Conservation (phyloP, 768 basidiomycete species). For the Lactarius trivialis region DNA sequence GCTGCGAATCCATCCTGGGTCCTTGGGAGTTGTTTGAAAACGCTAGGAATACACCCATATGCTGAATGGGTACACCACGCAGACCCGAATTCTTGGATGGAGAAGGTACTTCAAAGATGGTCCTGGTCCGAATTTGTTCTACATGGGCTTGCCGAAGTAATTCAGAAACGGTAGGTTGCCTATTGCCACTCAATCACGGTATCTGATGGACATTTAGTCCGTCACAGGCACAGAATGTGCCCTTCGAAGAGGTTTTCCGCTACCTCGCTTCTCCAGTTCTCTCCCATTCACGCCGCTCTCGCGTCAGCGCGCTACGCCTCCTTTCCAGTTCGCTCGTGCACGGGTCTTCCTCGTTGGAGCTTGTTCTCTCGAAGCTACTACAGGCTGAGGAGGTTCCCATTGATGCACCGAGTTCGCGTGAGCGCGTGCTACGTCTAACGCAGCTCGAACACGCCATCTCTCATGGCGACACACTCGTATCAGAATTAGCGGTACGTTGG, state of each 20-base stretch:
- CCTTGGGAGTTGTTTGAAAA: slow-evolving; percentile 52
- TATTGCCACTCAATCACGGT: background rate
- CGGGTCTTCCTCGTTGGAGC: slow-evolving; percentile 38
- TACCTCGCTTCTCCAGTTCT: slow-evolving; percentile 49
- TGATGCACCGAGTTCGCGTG: slow-evolving; percentile 75
- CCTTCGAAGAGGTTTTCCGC: slow-evolving; percentile 47
- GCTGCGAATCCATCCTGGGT: slow-evolving; percentile 46
- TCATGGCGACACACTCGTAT: slow-evolving; percentile 48
- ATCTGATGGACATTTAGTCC: slow-evolving; percentile 21
- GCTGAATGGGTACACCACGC: slow-evolving; percentile 43
- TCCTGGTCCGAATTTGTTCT: slow-evolving; percentile 51
- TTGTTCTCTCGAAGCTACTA: slow-evolving; percentile 58
- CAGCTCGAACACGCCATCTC: slow-evolving; percentile 58
- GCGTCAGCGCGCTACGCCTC: slow-evolving; percentile 59
- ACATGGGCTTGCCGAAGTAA: slow-evolving; percentile 44
- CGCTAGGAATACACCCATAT: slow-evolving; percentile 39
- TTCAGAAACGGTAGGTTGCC: slow-evolving; percentile 40
- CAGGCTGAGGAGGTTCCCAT: slow-evolving; percentile 77
- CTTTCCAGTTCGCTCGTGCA: slow-evolving; percentile 48
- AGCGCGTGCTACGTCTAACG: slow-evolving; percentile 73
- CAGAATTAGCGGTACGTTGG: slow-evolving; percentile 66
- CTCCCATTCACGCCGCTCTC: slow-evolving; percentile 64
- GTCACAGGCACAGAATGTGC: background rate
- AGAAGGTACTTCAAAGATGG: slow-evolving; percentile 44
- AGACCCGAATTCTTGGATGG: slow-evolving; percentile 46